Evolutionary conservation across 2,329 filamentous ascomycete species (phyloP), one percentile per base, ranked within the genome.

Genomic region (Ascochyta pisi): DNA sequence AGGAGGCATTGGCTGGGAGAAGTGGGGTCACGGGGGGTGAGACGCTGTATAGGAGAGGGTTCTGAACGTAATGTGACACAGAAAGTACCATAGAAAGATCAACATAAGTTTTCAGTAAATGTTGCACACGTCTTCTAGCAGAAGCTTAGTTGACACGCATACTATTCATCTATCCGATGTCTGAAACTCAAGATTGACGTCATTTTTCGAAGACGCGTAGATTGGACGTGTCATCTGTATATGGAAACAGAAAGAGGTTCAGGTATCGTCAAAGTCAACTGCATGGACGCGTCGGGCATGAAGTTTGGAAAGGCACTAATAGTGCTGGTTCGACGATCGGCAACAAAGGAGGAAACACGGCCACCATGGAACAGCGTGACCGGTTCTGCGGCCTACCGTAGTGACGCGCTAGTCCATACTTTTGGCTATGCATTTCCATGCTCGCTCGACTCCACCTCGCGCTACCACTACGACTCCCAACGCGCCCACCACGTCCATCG

Each of bases 1-100:
- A 74, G 42, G 62, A 77, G 3, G 82, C 79, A 3, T 68, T 76
- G 65, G 70, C 78, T 2, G 83, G 84, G 1, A 65, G 66, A 47
- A 78, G 74, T 58, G 71, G 66, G 26, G 65, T 76, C n/a, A 70
- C 64, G 10, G 78, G 77, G 7, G 78, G 77, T 2, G 72, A 79
- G n/a, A 69, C 78, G 1, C 43, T 80, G 60, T 71, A 76, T 38
- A 66, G 53, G 42, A 60, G 68, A 35, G 60, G 37, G 4, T 31
- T 78, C 3, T 52, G 24, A 49, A 31, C 6, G 2, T 6, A 9
- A n/a, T 5, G 4, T 31, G 12, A 5, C 19, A 15, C 4, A 13
- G 12, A 6, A 15, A 31, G 4, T 4, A 13, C 13, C 12, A 31
- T 13, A 15, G 10, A 31, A 12, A 31, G 13, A 15, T 12, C 10